Evolutionary conservation across 2,329 filamentous ascomycete species (phyloP).

Genomic region (Dothidotthia symphoricarpi): DNA sequence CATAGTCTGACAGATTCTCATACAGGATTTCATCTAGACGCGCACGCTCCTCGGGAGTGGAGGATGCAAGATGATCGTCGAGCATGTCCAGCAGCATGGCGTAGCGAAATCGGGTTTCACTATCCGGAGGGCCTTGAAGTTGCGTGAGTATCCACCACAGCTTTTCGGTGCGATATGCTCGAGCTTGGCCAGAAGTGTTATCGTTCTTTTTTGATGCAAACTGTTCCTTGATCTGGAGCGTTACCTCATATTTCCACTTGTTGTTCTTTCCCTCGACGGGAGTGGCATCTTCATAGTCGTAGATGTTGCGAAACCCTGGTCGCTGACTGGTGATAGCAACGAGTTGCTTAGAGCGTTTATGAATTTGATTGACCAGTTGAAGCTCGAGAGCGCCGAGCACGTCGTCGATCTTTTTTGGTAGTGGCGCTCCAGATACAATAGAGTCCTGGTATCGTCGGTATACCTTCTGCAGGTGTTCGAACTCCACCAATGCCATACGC

Average conservation of each 20-base stretch:
- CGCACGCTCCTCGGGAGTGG: slow-evolving; percentile 6
- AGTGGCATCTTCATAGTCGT: background rate
- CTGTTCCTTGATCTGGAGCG: too few species aligned
- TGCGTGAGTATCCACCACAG: slow-evolving; percentile 13
- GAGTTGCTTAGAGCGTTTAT: slow-evolving; percentile 5
- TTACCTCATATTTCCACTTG: background rate
- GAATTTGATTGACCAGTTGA: slow-evolving; percentile 6
- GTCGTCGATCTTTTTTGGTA: slow-evolving; percentile 11
- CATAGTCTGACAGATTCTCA: slow-evolving; percentile 14
- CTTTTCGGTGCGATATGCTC: slow-evolving; percentile 1
- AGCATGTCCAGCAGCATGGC: slow-evolving; percentile 14
- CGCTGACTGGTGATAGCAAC: slow-evolving; percentile 8
- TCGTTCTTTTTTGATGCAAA: too few species aligned
- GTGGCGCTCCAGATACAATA: slow-evolving; percentile 4
- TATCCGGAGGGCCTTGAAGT: slow-evolving; percentile 13
- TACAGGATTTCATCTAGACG: slow-evolving; percentile 15
- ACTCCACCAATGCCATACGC: too few species aligned
- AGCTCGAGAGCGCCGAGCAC: slow-evolving; percentile 11
- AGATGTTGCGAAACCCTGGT: slow-evolving; percentile 11
- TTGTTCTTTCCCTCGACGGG: too few species aligned
- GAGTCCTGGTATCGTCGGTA: slow-evolving; percentile 8
- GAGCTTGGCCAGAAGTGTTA: background rate
- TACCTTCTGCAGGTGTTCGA: too few species aligned
- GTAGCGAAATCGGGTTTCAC: slow-evolving; percentile 4
- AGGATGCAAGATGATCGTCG: slow-evolving; percentile 11